Evolutionary conservation across 164 flowering plant genomes (phyloP).

Genomic region (Vitis riparia): DNA sequence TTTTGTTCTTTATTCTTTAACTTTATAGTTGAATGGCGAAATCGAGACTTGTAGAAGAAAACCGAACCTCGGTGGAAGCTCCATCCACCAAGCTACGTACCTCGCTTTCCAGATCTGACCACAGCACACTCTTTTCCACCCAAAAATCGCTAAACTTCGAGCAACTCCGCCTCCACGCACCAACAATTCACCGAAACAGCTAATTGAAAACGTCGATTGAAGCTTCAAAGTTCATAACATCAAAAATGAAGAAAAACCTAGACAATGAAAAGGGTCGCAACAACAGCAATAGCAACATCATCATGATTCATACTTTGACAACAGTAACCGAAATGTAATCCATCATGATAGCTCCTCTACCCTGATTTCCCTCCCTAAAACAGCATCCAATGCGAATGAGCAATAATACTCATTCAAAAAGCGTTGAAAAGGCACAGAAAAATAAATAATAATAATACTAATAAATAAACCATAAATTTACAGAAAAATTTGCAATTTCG

Average conservation of each 20-base stretch:
- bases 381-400: slow-evolving; percentile 1
- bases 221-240: background rate
- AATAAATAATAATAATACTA: no score
- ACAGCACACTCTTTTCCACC: background rate
- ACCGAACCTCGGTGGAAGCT: background rate
- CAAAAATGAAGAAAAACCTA: background rate
- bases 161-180: background rate
- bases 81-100: background rate
- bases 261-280: background rate
- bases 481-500: background rate
- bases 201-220: background rate
- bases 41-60: slow-evolving; percentile 2
- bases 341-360: background rate
- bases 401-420: background rate
- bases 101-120: background rate
- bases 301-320: background rate
- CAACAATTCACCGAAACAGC: background rate
- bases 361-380: background rate
- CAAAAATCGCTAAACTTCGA: background rate
- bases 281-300: no score
- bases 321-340: background rate
- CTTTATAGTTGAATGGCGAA: background rate
- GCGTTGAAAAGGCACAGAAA: background rate
- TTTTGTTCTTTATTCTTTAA: slow-evolving; percentile 21
- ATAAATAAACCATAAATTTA: background rate